Percentiles rank a stretch among this genome's conserved stretches.
Conservation (phyloP, 2,329 filamentous ascomycete species). For the Hirsutella thompsonii region DNA sequence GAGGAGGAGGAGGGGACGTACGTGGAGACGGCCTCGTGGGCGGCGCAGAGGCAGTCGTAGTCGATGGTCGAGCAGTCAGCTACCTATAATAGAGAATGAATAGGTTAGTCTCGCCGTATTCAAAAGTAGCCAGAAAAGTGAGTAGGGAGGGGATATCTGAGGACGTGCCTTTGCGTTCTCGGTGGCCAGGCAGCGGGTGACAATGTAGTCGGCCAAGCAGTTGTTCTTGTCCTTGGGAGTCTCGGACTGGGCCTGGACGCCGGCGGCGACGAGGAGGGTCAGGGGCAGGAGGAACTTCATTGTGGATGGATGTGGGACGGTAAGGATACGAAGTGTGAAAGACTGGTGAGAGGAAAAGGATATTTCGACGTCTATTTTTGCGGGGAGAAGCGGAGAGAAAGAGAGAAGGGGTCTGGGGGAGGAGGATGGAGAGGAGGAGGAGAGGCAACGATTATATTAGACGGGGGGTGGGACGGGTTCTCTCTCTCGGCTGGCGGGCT, state of each 20-base stretch:
- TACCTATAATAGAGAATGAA: too few species aligned
- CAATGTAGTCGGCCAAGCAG: constrained; percentile 34
- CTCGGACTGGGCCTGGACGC: constrained; percentile 21
- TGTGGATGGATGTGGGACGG: constrained; percentile 8
- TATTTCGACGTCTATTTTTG: not conserved
- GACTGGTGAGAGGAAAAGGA: too few species aligned
- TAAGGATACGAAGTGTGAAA: too few species aligned
- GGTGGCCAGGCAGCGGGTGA: constrained; percentile 27
- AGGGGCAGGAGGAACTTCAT: constrained; percentile 34
- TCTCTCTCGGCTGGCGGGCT: too few species aligned
- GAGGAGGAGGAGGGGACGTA: too few species aligned
- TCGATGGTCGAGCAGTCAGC: constrained; percentile 26
- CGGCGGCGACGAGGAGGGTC: constrained; percentile 23
- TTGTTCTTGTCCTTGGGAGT: too few species aligned
- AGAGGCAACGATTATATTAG: not conserved
- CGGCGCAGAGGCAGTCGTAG: constrained; percentile 33
- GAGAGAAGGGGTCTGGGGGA: not conserved
- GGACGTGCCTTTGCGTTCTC: constrained; percentile 23
- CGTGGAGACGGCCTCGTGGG: constrained; percentile 31
- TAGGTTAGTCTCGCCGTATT: too few species aligned
- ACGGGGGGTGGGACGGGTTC: not conserved
- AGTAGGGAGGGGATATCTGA: not conserved
- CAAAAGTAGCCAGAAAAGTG: too few species aligned
- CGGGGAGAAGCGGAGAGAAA: not conserved
- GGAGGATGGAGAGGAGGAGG: not conserved